These are phyloP conservation scores for Omphalotus guepiniiformis DNA, from an alignment of 768 basidiomycete species.

Conservation along the genomic window DNA sequence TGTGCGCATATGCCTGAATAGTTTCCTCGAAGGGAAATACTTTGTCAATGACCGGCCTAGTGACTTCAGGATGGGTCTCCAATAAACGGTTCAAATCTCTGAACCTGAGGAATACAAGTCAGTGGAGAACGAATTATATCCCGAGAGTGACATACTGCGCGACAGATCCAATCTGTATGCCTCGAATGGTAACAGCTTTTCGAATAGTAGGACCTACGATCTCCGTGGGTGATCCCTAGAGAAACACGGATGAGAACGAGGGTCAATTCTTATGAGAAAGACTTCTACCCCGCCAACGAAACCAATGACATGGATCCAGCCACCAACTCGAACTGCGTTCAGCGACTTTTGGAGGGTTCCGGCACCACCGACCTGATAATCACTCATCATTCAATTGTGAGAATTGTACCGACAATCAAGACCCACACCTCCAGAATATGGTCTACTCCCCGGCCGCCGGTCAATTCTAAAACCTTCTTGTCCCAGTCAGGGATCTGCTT, in stretches of 20 bases:
- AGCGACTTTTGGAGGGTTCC: constrained; percentile 45
- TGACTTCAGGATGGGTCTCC: constrained; percentile 24
- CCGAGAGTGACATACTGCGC: constrained; percentile 29
- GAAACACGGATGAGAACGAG: background rate
- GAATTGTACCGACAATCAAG: constrained; percentile 9
- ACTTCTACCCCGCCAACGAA: constrained; percentile 37
- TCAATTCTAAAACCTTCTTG: constrained; percentile 38
- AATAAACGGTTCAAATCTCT: constrained; percentile 43
- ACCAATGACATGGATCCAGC: constrained; percentile 48
- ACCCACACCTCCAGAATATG: constrained; percentile 34
- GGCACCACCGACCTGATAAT: constrained; percentile 50
- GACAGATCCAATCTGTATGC: constrained; percentile 41
- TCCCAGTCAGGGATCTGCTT: constrained; percentile 56
- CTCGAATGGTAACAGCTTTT: constrained; percentile 31
- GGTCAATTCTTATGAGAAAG: background rate
- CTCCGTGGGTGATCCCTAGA: constrained; percentile 17
- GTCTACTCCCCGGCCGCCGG: constrained; percentile 34
- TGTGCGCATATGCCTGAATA: constrained; percentile 40
- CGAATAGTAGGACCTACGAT: constrained; percentile 25
- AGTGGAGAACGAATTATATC: background rate
- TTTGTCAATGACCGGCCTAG: constrained; percentile 44
- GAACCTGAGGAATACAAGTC: constrained; percentile 30
- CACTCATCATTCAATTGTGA: constrained; percentile 14
- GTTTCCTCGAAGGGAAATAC: constrained; percentile 46
- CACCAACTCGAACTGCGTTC: constrained; percentile 34